Percentiles rank a stretch among this genome's conserved stretches.
Conservation (phyloP, 2,329 filamentous ascomycete genomes). For the Pyrenophora seminiperda region DNA sequence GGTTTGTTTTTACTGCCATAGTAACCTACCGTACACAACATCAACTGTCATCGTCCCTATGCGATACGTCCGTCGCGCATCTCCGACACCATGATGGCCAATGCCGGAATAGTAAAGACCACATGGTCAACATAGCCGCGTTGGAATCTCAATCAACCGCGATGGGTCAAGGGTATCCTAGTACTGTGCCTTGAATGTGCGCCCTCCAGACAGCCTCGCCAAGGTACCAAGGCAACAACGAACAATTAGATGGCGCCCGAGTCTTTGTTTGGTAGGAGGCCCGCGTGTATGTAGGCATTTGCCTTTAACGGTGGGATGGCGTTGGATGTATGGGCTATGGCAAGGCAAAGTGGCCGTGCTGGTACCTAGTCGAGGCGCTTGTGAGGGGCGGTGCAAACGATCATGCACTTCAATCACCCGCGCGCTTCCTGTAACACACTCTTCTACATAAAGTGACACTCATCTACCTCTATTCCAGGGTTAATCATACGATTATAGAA, state of each 20-base stretch:
- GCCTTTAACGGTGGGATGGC: too few species aligned
- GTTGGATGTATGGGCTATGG: too few species aligned
- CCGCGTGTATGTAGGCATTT: too few species aligned
- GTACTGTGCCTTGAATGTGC: too few species aligned
- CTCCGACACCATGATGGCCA: background rate
- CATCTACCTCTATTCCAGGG: too few species aligned
- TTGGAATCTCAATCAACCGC: background rate
- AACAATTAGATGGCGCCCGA: too few species aligned
- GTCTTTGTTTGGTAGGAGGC: too few species aligned
- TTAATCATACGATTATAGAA: background rate
- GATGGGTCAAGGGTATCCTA: background rate
- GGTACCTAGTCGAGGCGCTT: background rate
- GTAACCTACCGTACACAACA: background rate
- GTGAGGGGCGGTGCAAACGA: background rate
- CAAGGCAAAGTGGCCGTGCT: too few species aligned
- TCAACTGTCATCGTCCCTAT: conserved; percentile 3
- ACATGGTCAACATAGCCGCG: background rate
- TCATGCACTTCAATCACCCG: background rate
- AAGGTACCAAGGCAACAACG: too few species aligned
- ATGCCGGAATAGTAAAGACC: background rate
- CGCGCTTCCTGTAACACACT: background rate
- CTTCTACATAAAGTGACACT: conserved; percentile 6
- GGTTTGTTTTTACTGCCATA: background rate
- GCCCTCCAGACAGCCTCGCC: too few species aligned
- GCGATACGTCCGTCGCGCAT: background rate